Conservation (phyloP, 257 asterid species). For the Misopates orontium region DNA sequence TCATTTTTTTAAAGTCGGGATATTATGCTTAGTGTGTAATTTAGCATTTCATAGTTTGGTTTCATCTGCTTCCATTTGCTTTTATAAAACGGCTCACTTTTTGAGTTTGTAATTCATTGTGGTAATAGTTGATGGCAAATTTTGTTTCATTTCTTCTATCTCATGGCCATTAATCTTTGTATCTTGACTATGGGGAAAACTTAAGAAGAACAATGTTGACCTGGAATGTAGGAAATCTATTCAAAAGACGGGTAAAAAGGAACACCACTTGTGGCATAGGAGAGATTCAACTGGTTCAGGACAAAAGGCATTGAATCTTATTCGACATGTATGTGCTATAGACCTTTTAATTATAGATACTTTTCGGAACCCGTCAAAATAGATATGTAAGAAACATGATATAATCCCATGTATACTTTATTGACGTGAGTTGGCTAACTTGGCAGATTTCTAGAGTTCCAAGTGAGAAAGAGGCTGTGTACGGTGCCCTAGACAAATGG, state of each 20-base stretch:
- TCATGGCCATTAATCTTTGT: not conserved
- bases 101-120: not conserved
- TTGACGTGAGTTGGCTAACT: not conserved
- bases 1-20: conserved; percentile 9
- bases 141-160: not conserved
- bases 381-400: not conserved
- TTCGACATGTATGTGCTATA: conserved; percentile 53
- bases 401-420: conserved; percentile 4
- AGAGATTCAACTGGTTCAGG: conserved; percentile 85
- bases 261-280: conserved; percentile 84
- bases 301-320: conserved; percentile 73
- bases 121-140: not conserved
- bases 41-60: not conserved
- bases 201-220: not conserved
- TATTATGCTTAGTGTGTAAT: not conserved
- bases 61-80: conserved; percentile 13
- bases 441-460: conserved; percentile 79
- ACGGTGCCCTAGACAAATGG: conserved; percentile 81
- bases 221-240: conserved; percentile 41
- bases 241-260: conserved; percentile 52
- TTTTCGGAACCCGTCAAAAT: not conserved
- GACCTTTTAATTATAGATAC: not conserved
- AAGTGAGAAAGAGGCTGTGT: conserved; percentile 78
- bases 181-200: not conserved
- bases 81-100: not conserved